phyloP scores from a whole-genome alignment of 495 filamentous ascomycete species.

The Daldinia caldariorum region DNA sequence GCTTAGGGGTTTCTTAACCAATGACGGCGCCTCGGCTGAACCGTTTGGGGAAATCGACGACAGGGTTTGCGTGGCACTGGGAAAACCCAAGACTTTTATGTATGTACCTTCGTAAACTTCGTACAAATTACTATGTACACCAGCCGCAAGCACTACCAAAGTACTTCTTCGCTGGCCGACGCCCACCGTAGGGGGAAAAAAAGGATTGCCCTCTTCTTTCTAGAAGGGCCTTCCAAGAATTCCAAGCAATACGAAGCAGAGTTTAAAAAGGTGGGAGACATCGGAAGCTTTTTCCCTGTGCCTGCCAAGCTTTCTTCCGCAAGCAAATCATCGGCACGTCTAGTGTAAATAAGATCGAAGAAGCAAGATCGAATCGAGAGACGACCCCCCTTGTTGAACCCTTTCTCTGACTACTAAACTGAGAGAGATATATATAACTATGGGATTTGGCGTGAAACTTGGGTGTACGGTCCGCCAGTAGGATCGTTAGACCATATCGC shows the following conservation, averaged over 20 bases:
- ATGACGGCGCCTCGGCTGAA: slow-evolving; percentile 32
- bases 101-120: no score
- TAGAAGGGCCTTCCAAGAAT: slow-evolving; percentile 17
- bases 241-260: neutral
- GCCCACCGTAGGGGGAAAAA: neutral
- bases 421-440: neutral
- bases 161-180: neutral
- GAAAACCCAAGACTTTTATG: slow-evolving; percentile 24
- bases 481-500: slow-evolving; percentile 2
- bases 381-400: neutral
- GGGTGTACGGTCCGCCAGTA: neutral
- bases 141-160: slow-evolving; percentile 5
- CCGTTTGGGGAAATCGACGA: slow-evolving; percentile 40
- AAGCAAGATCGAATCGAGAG: slow-evolving; percentile 34
- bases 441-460: slow-evolving; percentile 11
- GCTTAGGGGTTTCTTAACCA: neutral
- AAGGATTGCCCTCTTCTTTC: slow-evolving; percentile 13
- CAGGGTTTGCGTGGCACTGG: slow-evolving; percentile 18
- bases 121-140: slow-evolving; percentile 20
- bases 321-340: slow-evolving; percentile 18
- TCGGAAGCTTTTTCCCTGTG: slow-evolving; percentile 13
- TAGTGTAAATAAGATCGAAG: slow-evolving; percentile 18
- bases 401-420: neutral
- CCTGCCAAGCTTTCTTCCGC: slow-evolving; percentile 37
- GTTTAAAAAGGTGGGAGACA: slow-evolving; percentile 5